Evolutionary conservation across 2,329 filamentous ascomycete species (phyloP), one percentile per base, ranked within the genome.

Genomic region (Mycosphaerella sp.): DNA sequence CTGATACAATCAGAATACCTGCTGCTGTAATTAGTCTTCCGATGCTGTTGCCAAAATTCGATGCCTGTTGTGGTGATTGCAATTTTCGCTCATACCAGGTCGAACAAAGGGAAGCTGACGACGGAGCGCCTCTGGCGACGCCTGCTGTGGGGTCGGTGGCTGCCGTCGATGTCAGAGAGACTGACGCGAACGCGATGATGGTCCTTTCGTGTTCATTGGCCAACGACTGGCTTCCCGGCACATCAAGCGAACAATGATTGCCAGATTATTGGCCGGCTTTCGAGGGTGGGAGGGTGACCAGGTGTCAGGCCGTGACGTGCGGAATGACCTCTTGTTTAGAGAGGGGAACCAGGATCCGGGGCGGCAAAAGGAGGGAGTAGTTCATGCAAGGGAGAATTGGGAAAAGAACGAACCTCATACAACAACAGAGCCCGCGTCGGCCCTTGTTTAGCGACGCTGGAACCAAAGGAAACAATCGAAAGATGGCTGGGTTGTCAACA

Each of bases 371-470:
- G 54, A 54, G 53, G 41, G 44, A 52, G 46, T 50, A 39, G 49
- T 54, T 55, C 51, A 59, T 56, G 57, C 57, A 59, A 59, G 57
- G 55, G 56, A 58, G 54, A 48, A 41, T 45, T 46, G 53, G 48
- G 49, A 8, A 8, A 41, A 54, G 53, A 59, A 56, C 56, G 55
- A 58, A 56, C 55, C 57, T 59, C 57, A 56, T 52, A 52, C 52
- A 50, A 49, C 39, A 48, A 49, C 50, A 47, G 47, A 28, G 44
- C 44, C 52, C 51, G 44, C 46, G 53, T 59, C 54, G 57, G 57
- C 53, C 53, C 47, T 49, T 54, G 48, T 35, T 48, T 49, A 51
- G 49, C 50, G 53, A 59, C 51, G 49, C 50, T 52, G 50, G 57
- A 49, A 53, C 55, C 42, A 53, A 44, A n/a, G n/a, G n/a, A n/a